These are phyloP conservation scores for Penicillium sp. DNA, from an alignment of 2,329 filamentous ascomycete genomes.

Conservation along the genomic window DNA sequence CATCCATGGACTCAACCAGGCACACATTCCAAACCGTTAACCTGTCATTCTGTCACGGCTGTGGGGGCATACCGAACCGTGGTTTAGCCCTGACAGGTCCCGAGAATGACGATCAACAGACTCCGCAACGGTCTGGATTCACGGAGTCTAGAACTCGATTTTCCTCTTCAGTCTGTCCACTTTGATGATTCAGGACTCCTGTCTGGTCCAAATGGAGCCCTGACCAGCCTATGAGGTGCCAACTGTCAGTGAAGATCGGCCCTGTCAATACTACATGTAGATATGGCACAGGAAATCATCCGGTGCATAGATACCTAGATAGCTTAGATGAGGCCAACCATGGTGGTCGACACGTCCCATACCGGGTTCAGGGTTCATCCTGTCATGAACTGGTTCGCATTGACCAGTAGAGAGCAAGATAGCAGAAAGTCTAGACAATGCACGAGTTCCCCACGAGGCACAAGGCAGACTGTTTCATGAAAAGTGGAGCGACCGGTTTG, in stretches of 20 bases:
- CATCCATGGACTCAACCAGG: not conserved
- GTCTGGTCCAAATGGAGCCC: slow-evolving; percentile 6
- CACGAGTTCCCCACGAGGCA: slow-evolving; percentile 14
- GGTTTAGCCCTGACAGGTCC: slow-evolving; percentile 3
- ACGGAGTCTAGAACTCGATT: slow-evolving; percentile 8
- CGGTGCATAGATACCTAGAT: not conserved
- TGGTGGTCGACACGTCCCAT: not conserved
- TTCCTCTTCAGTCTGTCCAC: not conserved
- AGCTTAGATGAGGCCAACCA: not conserved
- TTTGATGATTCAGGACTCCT: not conserved
- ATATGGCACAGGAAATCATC: not conserved
- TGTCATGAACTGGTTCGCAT: slow-evolving; percentile 10
- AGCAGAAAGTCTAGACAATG: slow-evolving; percentile 1
- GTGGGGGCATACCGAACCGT: slow-evolving; percentile 7
- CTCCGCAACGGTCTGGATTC: slow-evolving; percentile 19
- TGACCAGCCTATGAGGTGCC: slow-evolving; percentile 9
- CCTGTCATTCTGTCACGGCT: not conserved
- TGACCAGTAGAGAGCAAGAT: not conserved
- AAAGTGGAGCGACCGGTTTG: slow-evolving; percentile 13
- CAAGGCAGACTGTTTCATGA: slow-evolving; percentile 17
- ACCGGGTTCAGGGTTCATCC: not conserved
- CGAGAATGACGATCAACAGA: slow-evolving; percentile 14
- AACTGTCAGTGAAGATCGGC: slow-evolving; percentile 5
- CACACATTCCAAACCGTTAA: not conserved
- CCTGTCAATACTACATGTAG: not conserved